Evolutionary conservation across 129 eudicot species (phyloP).

Genomic region (Artemisia tridentata): DNA sequence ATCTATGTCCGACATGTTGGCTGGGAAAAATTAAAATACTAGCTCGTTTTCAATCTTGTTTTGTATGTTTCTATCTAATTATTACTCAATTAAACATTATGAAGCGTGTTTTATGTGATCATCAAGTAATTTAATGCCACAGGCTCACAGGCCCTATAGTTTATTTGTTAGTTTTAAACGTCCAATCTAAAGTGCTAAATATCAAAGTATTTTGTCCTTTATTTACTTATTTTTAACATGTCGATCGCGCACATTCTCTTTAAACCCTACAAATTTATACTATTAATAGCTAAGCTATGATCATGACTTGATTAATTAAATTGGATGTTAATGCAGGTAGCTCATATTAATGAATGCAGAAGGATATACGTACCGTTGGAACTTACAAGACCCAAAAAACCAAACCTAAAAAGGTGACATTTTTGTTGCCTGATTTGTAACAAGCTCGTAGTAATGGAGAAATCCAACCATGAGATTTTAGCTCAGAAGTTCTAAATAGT

Average conservation of each 20-base stretch:
- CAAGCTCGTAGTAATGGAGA: too few species aligned
- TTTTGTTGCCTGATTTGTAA: too few species aligned
- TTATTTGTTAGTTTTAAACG: neutral
- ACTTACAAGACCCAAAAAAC: too few species aligned
- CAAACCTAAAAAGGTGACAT: too few species aligned
- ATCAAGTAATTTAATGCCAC: conserved; percentile 14
- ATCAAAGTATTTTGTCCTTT: conserved; percentile 6
- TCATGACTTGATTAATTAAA: conserved; percentile 5
- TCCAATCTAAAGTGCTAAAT: conserved; percentile 1
- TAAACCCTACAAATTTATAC: conserved; percentile 12
- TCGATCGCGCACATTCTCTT: too few species aligned
- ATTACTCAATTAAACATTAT: neutral
- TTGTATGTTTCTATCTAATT: neutral
- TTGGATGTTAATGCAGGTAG: conserved; percentile 1
- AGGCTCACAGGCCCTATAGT: neutral
- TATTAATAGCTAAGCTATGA: conserved; percentile 20
- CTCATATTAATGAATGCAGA: neutral
- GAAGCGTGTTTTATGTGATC: conserved; percentile 11
- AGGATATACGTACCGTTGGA: neutral
- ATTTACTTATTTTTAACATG: conserved; percentile 14
- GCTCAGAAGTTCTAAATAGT: too few species aligned
- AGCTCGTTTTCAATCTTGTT: neutral
- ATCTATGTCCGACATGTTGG: conserved; percentile 5
- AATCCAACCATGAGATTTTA: too few species aligned
- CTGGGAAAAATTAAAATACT: neutral